A percentile compares a stretch with the other conserved stretches of the same genome.
Evolutionary conservation across 2,329 filamentous ascomycete genomes (phyloP).

Genomic region (Hypoxylon sp.): DNA sequence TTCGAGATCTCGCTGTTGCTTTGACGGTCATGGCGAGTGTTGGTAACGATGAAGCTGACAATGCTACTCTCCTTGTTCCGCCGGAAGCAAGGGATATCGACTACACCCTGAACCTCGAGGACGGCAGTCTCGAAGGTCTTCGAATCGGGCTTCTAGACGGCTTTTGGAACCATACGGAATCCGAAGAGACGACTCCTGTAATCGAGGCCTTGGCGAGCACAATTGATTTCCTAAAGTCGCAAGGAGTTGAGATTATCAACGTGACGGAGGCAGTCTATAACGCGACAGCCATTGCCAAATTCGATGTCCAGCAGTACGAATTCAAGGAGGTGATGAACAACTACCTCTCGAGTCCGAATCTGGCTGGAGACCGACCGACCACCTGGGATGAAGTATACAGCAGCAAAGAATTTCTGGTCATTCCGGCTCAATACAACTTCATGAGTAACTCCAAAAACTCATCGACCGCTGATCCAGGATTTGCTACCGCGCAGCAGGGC

Average conservation of each 20-base stretch:
- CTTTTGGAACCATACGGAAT: slow-evolving; percentile 67
- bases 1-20: slow-evolving; percentile 63
- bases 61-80: slow-evolving; percentile 63
- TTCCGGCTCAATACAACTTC: slow-evolving; percentile 68
- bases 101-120: slow-evolving; percentile 57
- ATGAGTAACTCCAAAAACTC: slow-evolving; percentile 63
- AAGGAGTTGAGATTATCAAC: slow-evolving; percentile 63
- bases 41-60: slow-evolving; percentile 64
- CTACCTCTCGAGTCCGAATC: slow-evolving; percentile 63
- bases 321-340: slow-evolving; percentile 65
- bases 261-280: slow-evolving; percentile 65
- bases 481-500: slow-evolving; percentile 58
- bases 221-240: slow-evolving; percentile 57
- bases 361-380: slow-evolving; percentile 57
- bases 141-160: slow-evolving; percentile 56
- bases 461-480: slow-evolving; percentile 63
- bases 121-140: slow-evolving; percentile 45
- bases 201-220: slow-evolving; percentile 64
- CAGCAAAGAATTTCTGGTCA: slow-evolving; percentile 66
- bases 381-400: slow-evolving; percentile 63
- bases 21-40: slow-evolving; percentile 65
- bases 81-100: slow-evolving; percentile 55
- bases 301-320: slow-evolving; percentile 72
- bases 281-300: slow-evolving; percentile 59
- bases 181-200: slow-evolving; percentile 67